These are phyloP conservation scores for Globisporangium abappressorium DNA, from an alignment of 352 stramenopile species.

Conservation along the genomic window DNA sequence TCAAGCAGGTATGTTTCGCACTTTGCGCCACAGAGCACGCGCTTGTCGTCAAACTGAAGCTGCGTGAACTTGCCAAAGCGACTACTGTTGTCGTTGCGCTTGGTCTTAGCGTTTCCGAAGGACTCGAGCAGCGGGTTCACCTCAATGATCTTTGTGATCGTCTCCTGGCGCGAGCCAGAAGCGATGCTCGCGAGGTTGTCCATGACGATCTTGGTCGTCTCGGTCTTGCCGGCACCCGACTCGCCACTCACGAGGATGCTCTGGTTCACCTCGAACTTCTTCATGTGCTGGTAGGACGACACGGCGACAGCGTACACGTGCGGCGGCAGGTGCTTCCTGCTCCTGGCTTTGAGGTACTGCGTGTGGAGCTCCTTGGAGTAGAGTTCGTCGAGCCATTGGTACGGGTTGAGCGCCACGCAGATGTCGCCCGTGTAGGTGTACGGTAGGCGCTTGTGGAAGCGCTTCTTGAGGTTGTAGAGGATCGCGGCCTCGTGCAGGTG, in stretches of 20 bases:
- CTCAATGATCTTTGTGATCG: conserved; percentile 92
- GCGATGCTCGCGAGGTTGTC: conserved; percentile 81
- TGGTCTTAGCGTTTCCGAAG: conserved; percentile 98
- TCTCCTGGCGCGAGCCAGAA: conserved; percentile 36
- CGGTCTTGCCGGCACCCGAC: conserved; percentile 91
- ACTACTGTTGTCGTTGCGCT: conserved; percentile 96
- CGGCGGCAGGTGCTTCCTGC: conserved; percentile 49
- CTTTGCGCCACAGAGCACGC: conserved; percentile 85
- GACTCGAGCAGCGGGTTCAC: conserved; percentile 98
- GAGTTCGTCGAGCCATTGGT: conserved; percentile 84
- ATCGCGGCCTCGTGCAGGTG: conserved; percentile 90
- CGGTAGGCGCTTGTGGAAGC: conserved; percentile 75
- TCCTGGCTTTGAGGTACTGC: conserved; percentile 55
- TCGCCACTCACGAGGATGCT: conserved; percentile 87
- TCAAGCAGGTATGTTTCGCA: conserved; percentile 96
- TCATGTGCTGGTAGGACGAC: conserved; percentile 68
- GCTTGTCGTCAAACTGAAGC: conserved; percentile 85
- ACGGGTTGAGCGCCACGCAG: conserved; percentile 96
- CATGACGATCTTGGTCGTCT: conserved; percentile 93
- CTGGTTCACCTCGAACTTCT: conserved; percentile 55
- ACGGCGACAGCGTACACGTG: conserved; percentile 76
- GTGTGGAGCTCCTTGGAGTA: conserved; percentile 66
- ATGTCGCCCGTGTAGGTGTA: conserved; percentile 97
- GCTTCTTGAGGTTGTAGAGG: conserved; percentile 83
- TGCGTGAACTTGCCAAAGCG: conserved; percentile 98